A percentile compares a stretch with the other conserved stretches of the same genome.
Conservation (phyloP, 129 eudicot species). For the Saposhnikovia divaricata region DNA sequence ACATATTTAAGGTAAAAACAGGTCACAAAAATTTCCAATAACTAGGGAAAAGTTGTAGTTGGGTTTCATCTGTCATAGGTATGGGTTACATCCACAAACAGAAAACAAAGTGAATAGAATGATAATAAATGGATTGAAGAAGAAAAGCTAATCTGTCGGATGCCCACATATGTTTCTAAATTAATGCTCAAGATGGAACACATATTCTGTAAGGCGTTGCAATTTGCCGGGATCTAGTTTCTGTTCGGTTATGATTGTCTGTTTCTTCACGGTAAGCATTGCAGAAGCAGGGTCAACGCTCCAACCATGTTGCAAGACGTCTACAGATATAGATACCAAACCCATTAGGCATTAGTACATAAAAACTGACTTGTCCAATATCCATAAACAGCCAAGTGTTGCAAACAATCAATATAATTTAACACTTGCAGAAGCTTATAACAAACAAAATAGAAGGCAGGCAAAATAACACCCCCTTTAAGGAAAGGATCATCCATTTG, state of each 20-base stretch:
- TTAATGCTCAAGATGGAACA: conserved; percentile 87
- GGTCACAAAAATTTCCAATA: background rate
- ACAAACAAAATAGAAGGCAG: background rate
- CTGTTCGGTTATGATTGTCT: conserved; percentile 53
- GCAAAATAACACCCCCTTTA: background rate
- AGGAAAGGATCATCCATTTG: background rate
- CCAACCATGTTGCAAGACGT: conserved; percentile 83
- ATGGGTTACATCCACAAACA: background rate
- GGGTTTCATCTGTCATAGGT: background rate
- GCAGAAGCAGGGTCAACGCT: conserved; percentile 56
- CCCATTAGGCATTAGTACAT: background rate
- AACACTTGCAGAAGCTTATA: too few relatives aligned
- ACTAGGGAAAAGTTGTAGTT: background rate
- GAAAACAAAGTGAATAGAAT: background rate
- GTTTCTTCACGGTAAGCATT: conserved; percentile 82
- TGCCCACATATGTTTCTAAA: background rate
- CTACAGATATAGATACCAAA: conserved; percentile 29
- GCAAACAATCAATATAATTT: background rate
- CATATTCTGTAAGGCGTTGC: conserved; percentile 90
- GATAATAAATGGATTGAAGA: background rate
- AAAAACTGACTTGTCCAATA: background rate
- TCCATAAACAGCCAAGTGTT: background rate
- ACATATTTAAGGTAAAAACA: background rate
- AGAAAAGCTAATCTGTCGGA: background rate
- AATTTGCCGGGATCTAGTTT: conserved; percentile 71